Percentiles rank a stretch among this genome's conserved stretches.
phyloP scores from a whole-genome alignment of 192 early-diverging fungal genomes.

The Oehlia diaphana region DNA sequence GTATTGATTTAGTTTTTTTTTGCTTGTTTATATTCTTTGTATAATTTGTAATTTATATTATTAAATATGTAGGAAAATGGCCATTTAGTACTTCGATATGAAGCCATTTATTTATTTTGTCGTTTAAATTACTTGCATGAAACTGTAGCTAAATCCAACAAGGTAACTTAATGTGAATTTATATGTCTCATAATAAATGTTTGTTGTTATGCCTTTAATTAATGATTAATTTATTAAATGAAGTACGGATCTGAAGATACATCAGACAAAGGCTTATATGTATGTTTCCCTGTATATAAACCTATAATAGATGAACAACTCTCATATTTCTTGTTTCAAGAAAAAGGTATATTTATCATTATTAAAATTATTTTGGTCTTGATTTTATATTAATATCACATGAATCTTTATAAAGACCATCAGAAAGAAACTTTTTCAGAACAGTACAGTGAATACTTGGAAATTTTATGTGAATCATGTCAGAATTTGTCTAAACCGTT shows the following conservation, averaged over 20 bases:
- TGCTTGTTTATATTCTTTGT: background rate
- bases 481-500: background rate
- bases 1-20: slow-evolving; percentile 11
- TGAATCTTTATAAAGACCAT: slow-evolving; percentile 20
- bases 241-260: background rate
- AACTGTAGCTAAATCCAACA: background rate
- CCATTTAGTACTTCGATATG: slow-evolving; percentile 21
- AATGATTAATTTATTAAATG: background rate
- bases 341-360: slow-evolving; percentile 4
- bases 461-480: slow-evolving; percentile 14
- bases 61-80: background rate
- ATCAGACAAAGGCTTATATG: background rate
- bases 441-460: slow-evolving; percentile 14
- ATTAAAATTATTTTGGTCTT: background rate
- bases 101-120: slow-evolving; percentile 17
- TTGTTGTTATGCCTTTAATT: background rate
- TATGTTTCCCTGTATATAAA: background rate
- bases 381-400: background rate
- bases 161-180: background rate
- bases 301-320: background rate
- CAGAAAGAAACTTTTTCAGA: slow-evolving; percentile 13
- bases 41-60: background rate
- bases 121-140: background rate
- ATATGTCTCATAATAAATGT: background rate
- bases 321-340: slow-evolving; percentile 2